Evolutionary conservation across 2,329 filamentous ascomycete genomes (phyloP).

Genomic region (Colletotrichum orbiculare): DNA sequence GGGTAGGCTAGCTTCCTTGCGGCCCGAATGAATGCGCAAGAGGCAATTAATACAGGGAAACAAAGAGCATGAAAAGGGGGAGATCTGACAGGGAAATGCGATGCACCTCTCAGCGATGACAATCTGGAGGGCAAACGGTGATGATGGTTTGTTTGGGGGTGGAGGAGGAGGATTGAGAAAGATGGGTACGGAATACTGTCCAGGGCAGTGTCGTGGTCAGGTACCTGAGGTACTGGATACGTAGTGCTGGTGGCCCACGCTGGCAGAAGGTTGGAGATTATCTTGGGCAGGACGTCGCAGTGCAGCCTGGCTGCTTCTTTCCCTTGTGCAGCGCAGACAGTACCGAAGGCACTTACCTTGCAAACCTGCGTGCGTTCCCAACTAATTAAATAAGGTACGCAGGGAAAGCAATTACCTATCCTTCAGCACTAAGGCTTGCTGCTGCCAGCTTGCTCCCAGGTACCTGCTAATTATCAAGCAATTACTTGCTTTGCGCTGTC

Average conservation of each 20-base stretch:
- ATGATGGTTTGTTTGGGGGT: slow-evolving; percentile 35
- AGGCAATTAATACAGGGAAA: slow-evolving; percentile 39
- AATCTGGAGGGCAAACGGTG: slow-evolving; percentile 39
- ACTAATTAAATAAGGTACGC: too few relatives aligned
- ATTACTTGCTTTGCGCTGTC: too few relatives aligned
- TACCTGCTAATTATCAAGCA: too few relatives aligned
- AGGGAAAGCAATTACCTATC: too few relatives aligned
- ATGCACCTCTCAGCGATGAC: slow-evolving; percentile 39
- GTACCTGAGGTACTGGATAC: slow-evolving; percentile 22
- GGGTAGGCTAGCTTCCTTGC: slow-evolving; percentile 34
- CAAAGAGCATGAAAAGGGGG: slow-evolving; percentile 28
- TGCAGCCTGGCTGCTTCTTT: slow-evolving; percentile 9
- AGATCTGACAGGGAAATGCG: slow-evolving; percentile 26
- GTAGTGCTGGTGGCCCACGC: slow-evolving; percentile 29
- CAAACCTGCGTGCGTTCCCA: too few relatives aligned
- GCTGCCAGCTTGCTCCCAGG: background rate
- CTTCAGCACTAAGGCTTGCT: background rate
- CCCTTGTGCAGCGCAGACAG: too few relatives aligned
- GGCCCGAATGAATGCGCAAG: slow-evolving; percentile 34
- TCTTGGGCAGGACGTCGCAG: slow-evolving; percentile 20
- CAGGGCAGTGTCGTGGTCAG: too few relatives aligned
- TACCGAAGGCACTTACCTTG: too few relatives aligned
- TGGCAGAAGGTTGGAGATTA: slow-evolving; percentile 33
- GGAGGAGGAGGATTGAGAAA: slow-evolving; percentile 28
- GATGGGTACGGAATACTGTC: slow-evolving; percentile 20